A percentile compares a stretch with the other conserved stretches of the same genome.
phyloP scores from a whole-genome alignment of 176 grass and related monocot species.

The Neostapfia colusana region DNA sequence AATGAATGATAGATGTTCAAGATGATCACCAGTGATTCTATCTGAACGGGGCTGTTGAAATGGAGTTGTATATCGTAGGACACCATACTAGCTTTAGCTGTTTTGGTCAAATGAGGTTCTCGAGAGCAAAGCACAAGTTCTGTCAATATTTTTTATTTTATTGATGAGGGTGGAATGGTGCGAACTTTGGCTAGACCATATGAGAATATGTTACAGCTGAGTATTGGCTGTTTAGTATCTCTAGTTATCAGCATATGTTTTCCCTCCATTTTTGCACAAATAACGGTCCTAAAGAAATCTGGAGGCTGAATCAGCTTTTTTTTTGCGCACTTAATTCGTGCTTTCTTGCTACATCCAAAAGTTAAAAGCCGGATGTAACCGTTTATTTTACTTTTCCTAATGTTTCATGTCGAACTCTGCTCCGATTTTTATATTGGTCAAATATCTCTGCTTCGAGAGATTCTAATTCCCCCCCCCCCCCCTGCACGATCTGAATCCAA shows the following conservation, averaged over 20 bases:
- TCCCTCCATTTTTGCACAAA: neutral
- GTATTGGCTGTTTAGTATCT: neutral
- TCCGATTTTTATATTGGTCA: too few species aligned
- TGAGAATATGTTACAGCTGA: neutral
- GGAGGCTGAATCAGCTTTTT: too few species aligned
- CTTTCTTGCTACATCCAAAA: too few species aligned
- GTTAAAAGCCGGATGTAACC: too few species aligned
- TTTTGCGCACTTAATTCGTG: too few species aligned
- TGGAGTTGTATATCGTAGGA: neutral
- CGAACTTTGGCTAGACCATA: neutral
- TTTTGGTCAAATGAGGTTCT: conserved; percentile 18
- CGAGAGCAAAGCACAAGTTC: neutral
- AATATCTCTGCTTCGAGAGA: too few species aligned
- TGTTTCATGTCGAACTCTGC: too few species aligned
- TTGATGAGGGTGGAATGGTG: neutral
- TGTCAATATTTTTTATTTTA: conserved; percentile 9
- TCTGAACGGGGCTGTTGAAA: neutral
- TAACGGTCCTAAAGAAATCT: neutral
- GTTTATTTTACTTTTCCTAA: too few species aligned
- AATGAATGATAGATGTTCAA: conserved; percentile 14
- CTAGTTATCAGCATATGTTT: neutral
- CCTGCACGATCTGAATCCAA: too few species aligned
- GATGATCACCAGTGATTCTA: neutral
- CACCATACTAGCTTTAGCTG: conserved; percentile 19
- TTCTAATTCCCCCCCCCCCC: too few species aligned